phyloP scores from a whole-genome alignment of 2,329 filamentous ascomycete species.

The Colletotrichum sp. region DNA sequence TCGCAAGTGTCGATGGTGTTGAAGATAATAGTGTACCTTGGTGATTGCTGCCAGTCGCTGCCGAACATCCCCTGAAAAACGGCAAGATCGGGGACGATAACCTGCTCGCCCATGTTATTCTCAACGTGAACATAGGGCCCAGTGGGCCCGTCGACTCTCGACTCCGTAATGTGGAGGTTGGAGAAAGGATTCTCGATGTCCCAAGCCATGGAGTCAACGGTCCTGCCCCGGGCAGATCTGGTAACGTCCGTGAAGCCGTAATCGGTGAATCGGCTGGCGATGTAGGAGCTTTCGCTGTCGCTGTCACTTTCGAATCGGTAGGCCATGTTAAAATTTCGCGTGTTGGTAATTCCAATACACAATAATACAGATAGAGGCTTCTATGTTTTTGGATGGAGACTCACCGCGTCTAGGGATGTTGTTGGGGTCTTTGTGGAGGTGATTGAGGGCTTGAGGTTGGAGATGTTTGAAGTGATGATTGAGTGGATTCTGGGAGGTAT shows the following conservation, averaged over 20 bases:
- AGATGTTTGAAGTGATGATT: background rate
- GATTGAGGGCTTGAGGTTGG: background rate
- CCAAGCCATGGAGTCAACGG: background rate
- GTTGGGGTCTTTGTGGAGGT: background rate
- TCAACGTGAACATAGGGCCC: background rate
- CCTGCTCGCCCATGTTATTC: background rate
- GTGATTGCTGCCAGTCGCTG: background rate
- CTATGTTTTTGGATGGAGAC: fast-evolving
- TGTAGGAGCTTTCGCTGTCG: background rate
- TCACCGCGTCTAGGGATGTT: background rate
- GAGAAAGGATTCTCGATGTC: background rate
- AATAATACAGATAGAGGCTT: background rate
- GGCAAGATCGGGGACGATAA: background rate
- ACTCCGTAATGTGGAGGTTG: background rate
- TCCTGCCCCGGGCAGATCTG: background rate
- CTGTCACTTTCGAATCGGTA: background rate
- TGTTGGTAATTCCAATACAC: background rate
- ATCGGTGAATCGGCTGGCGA: background rate
- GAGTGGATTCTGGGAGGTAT: too few relatives aligned
- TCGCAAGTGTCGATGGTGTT: background rate
- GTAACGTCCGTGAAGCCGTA: background rate
- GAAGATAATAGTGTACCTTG: background rate
- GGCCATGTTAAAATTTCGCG: background rate
- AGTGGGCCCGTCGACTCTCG: background rate
- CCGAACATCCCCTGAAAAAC: background rate